Evolutionary conservation across 352 stramenopile genomes (phyloP).

Genomic region (Pythium sp.): DNA sequence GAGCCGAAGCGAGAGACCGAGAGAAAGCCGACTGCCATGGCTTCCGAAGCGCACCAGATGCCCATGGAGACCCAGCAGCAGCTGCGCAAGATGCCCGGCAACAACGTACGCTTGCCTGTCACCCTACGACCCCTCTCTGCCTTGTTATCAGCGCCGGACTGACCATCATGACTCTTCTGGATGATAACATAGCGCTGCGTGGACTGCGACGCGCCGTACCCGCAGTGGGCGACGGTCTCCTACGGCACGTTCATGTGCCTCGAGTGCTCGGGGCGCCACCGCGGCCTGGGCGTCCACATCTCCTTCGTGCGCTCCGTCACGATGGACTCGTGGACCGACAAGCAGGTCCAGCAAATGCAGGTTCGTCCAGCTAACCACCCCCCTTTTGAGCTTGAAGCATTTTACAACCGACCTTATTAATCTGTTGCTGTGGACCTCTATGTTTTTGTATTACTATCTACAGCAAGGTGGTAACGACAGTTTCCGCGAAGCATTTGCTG

Average conservation of each 20-base stretch:
- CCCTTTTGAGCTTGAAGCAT: not conserved
- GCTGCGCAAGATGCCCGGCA: constrained; percentile 74
- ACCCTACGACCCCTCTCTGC: not conserved
- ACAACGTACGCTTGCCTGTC: constrained; percentile 55
- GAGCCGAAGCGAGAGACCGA: not conserved
- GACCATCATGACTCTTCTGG: not conserved
- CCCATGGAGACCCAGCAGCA: constrained; percentile 83
- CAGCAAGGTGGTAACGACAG: constrained; percentile 70
- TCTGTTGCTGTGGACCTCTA: not conserved
- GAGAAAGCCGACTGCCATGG: constrained; percentile 7
- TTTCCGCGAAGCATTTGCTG: constrained; percentile 60
- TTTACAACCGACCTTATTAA: not conserved
- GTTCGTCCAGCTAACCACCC: constrained; percentile 14
- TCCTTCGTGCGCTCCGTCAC: constrained; percentile 90
- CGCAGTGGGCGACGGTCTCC: constrained; percentile 92
- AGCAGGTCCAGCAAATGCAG: constrained; percentile 86
- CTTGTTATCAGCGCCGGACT: not conserved
- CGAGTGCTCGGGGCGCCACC: constrained; percentile 92
- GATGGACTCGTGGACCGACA: constrained; percentile 88
- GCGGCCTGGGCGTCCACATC: constrained; percentile 90
- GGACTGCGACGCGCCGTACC: constrained; percentile 93
- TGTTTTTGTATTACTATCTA: not conserved
- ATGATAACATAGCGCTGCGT: constrained; percentile 73
- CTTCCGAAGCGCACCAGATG: constrained; percentile 73
- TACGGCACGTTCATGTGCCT: constrained; percentile 96